Evolutionary conservation across 2,329 filamentous ascomycete species (phyloP).

Genomic region (Cyphellophora europaea): DNA sequence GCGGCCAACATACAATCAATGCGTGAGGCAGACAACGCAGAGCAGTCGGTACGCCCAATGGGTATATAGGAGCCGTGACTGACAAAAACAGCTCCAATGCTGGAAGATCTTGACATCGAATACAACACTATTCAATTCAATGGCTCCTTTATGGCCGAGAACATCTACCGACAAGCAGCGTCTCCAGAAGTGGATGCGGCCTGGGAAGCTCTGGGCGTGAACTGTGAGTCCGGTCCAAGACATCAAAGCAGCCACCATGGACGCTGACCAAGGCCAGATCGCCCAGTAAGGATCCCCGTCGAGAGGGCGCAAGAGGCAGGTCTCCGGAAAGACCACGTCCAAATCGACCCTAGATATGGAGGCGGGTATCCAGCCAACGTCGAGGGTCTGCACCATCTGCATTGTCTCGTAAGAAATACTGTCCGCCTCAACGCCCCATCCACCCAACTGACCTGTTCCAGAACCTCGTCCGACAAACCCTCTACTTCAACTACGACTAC

Average conservation of each 20-base stretch:
- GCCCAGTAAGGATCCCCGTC: constrained; percentile 39
- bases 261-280: too few relatives aligned
- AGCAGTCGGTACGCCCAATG: too few relatives aligned
- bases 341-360: constrained; percentile 45
- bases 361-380: constrained; percentile 40
- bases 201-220: constrained; percentile 43
- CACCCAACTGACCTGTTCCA: too few relatives aligned
- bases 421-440: too few relatives aligned
- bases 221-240: too few relatives aligned
- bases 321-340: constrained; percentile 44
- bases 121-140: constrained; percentile 42
- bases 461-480: constrained; percentile 2
- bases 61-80: too few relatives aligned
- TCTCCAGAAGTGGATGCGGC: constrained; percentile 48
- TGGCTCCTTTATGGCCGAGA: constrained; percentile 46
- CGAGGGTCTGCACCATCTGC: constrained; percentile 25
- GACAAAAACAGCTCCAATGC: constrained; percentile 23
- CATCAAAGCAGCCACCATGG: too few relatives aligned
- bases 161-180: constrained; percentile 42
- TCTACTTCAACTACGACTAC: constrained; percentile 3
- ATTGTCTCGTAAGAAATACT: constrained; percentile 43
- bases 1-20: constrained; percentile 11
- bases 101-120: constrained; percentile 31
- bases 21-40: constrained; percentile 18
- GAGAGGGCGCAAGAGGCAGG: constrained; percentile 43